Evolutionary conservation across 345 rosid species (phyloP).

Genomic region (Syzygium aromaticum): DNA sequence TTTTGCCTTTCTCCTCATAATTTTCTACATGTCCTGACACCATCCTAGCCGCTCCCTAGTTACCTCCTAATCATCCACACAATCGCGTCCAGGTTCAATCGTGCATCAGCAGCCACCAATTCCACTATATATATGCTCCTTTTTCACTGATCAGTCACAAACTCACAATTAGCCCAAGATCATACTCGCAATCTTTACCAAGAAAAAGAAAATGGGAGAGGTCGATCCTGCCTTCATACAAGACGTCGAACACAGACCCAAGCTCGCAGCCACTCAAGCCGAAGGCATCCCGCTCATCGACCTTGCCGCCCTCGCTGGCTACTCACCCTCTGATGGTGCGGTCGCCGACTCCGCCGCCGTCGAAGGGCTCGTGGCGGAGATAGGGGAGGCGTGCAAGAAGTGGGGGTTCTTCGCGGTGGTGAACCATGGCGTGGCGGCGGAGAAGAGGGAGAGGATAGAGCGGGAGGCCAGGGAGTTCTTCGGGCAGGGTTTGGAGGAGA

Average conservation of each 20-base stretch:
- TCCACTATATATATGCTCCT: background rate
- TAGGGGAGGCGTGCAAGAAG: conserved; percentile 26
- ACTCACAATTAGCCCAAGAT: background rate
- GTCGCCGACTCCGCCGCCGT: background rate
- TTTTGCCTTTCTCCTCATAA: background rate
- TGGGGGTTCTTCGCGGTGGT: conserved; percentile 38
- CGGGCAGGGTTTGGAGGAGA: conserved; percentile 35
- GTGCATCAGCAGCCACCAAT: background rate
- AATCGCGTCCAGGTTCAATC: background rate
- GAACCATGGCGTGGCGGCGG: conserved; percentile 15
- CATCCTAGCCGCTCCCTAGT: background rate
- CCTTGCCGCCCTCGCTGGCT: conserved; percentile 5
- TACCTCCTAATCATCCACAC: background rate
- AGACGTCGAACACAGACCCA: conserved; percentile 24
- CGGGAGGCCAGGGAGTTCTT: conserved; percentile 31
- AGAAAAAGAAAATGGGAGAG: conserved; percentile 2
- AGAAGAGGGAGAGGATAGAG: conserved; percentile 13
- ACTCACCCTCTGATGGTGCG: background rate
- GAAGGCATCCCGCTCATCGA: conserved; percentile 26
- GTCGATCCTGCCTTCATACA: conserved; percentile 13
- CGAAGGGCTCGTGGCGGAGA: conserved; percentile 10
- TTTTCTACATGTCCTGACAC: background rate
- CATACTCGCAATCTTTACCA: background rate
- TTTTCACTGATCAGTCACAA: background rate
- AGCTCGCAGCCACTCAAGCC: background rate